A percentile compares a stretch with the other conserved stretches of the same genome.
Evolutionary conservation across 257 asterid species (phyloP).

Genomic region (Parsonsia alboflavescens): DNA sequence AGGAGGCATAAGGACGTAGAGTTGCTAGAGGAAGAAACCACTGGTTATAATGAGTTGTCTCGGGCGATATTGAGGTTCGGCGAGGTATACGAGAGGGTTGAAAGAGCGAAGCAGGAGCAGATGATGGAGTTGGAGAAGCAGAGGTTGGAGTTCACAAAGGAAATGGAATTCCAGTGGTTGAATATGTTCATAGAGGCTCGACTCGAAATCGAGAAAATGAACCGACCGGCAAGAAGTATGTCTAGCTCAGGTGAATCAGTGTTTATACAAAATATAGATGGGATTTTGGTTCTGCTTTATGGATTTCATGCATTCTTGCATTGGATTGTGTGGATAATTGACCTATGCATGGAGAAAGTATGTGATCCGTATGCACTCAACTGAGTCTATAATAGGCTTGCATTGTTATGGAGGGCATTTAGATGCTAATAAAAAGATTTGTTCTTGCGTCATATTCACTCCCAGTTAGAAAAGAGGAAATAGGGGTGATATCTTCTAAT

Average conservation of each 20-base stretch:
- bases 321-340: background rate
- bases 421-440: background rate
- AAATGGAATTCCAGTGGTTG: slow-evolving; percentile 74
- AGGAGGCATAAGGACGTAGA: slow-evolving; percentile 18
- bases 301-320: background rate
- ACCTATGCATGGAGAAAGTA: background rate
- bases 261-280: background rate
- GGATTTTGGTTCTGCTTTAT: background rate
- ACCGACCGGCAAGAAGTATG: slow-evolving; percentile 6
- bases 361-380: background rate
- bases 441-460: background rate
- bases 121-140: slow-evolving; percentile 73
- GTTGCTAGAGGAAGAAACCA: slow-evolving; percentile 11
- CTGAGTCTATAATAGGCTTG: background rate
- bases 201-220: slow-evolving; percentile 46
- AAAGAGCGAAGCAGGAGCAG: slow-evolving; percentile 58
- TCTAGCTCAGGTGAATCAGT: slow-evolving; percentile 16
- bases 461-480: background rate
- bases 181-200: slow-evolving; percentile 69
- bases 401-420: background rate
- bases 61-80: slow-evolving; percentile 61
- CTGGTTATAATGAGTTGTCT: slow-evolving; percentile 36
- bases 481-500: background rate
- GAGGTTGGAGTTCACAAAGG: slow-evolving; percentile 70
- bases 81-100: slow-evolving; percentile 61